Conservation (phyloP, 208 protist genomes). For the Plasmodiophora brassicae region DNA sequence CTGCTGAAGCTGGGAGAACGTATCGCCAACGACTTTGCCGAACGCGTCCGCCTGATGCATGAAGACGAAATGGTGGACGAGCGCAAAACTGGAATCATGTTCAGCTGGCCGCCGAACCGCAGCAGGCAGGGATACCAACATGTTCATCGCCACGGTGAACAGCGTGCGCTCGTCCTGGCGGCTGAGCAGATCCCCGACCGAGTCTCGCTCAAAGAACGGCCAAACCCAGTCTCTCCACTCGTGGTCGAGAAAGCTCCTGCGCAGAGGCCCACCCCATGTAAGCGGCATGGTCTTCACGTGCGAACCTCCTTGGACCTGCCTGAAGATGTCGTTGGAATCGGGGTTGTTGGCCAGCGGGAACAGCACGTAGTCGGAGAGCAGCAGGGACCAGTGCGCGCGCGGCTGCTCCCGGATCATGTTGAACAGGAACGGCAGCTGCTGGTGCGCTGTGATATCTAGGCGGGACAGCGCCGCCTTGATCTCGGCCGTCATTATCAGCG, state of each 20-base stretch:
- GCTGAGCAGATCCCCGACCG: neutral
- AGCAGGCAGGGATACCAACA: no score
- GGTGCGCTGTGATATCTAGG: neutral
- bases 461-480: neutral
- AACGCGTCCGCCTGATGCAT: neutral
- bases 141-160: neutral
- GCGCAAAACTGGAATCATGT: neutral
- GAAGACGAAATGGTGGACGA: neutral
- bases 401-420: neutral
- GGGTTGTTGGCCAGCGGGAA: slow-evolving; percentile 25
- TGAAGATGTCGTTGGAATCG: neutral
- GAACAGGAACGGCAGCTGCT: slow-evolving; percentile 16
- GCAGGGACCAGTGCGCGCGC: neutral
- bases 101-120: no score
- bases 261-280: no score
- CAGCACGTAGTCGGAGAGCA: neutral
- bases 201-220: neutral
- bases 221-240: slow-evolving; percentile 2
- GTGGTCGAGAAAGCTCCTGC: neutral
- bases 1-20: neutral
- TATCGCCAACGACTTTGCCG: neutral
- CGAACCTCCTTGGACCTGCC: no score
- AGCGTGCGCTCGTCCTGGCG: neutral
- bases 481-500: no score
- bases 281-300: no score